phyloP scores from a whole-genome alignment of 345 rosid genomes.

The Populus pruinosa region DNA sequence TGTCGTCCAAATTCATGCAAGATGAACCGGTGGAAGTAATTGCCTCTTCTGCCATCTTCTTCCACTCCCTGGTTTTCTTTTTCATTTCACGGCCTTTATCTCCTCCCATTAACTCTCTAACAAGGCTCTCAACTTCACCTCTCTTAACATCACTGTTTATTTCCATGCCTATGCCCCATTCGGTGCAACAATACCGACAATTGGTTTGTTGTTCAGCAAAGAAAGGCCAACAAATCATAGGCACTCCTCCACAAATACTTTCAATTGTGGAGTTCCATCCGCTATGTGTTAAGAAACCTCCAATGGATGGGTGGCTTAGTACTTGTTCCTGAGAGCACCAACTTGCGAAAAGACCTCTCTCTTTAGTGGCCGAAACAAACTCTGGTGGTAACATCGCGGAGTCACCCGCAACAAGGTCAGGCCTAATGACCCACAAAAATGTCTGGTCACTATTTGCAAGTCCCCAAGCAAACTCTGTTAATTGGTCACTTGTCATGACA shows the following conservation, averaged over 20 bases:
- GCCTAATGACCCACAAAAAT: constrained; percentile 16
- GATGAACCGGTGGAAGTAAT: constrained; percentile 8
- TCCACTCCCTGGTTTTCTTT: constrained; percentile 20
- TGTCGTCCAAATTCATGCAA: constrained; percentile 1
- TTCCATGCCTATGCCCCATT: constrained; percentile 27
- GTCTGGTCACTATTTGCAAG: constrained; percentile 9
- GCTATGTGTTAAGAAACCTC: constrained; percentile 18
- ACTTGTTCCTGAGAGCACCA: constrained; percentile 21
- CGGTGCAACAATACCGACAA: constrained; percentile 2
- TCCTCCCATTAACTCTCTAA: constrained; percentile 22
- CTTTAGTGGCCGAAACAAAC: neutral
- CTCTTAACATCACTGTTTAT: constrained; percentile 19
- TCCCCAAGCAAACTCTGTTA: constrained; percentile 19
- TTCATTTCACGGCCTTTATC: constrained; percentile 19
- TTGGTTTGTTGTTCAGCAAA: constrained; percentile 24
- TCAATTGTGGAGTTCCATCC: constrained; percentile 30
- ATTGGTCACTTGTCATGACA: constrained; percentile 4
- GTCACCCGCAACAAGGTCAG: constrained; percentile 10
- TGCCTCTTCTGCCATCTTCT: constrained; percentile 11
- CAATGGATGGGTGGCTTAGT: constrained; percentile 9
- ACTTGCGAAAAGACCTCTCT: constrained; percentile 7
- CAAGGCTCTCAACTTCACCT: constrained; percentile 19
- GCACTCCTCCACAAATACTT: constrained; percentile 12
- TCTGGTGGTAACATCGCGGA: constrained; percentile 1
- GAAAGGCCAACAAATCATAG: constrained; percentile 31